Evolutionary conservation across 148 eudicot genomes (phyloP).

Genomic region (Rhododendron simsii): DNA sequence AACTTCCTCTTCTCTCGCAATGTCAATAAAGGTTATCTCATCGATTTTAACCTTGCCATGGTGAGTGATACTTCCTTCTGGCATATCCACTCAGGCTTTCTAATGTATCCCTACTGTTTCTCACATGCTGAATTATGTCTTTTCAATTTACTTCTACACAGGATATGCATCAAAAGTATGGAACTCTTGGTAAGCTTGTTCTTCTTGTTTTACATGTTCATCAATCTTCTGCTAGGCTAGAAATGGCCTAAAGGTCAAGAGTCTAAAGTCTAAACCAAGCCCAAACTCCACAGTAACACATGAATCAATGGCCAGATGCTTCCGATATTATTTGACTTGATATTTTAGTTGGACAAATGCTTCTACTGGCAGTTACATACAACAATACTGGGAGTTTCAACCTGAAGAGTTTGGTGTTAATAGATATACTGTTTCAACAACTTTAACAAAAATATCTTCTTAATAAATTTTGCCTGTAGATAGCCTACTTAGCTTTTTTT

Average conservation of each 20-base stretch:
- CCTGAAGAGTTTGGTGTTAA: neutral
- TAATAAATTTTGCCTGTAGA: neutral
- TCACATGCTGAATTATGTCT: neutral
- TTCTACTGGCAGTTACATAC: neutral
- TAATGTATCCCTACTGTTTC: neutral
- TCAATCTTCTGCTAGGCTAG: neutral
- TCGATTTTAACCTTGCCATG: constrained; percentile 94
- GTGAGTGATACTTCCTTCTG: constrained; percentile 25
- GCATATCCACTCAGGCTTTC: neutral
- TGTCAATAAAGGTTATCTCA: constrained; percentile 61
- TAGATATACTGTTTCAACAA: neutral
- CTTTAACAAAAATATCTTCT: neutral
- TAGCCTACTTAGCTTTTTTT: neutral
- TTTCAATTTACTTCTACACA: constrained; percentile 21
- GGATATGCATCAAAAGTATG: constrained; percentile 70
- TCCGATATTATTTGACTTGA: neutral
- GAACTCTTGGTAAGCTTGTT: constrained; percentile 40
- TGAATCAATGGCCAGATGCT: neutral
- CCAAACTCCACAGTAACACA: neutral
- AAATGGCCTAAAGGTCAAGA: neutral
- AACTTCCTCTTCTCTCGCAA: constrained; percentile 82
- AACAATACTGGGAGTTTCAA: neutral
- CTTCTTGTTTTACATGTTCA: neutral
- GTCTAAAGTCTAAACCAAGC: neutral
- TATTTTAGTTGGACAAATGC: neutral